These are phyloP conservation scores for Yamadazyma kitorensis DNA, from an alignment of 805 yeast species.

Conservation along the genomic window DNA sequence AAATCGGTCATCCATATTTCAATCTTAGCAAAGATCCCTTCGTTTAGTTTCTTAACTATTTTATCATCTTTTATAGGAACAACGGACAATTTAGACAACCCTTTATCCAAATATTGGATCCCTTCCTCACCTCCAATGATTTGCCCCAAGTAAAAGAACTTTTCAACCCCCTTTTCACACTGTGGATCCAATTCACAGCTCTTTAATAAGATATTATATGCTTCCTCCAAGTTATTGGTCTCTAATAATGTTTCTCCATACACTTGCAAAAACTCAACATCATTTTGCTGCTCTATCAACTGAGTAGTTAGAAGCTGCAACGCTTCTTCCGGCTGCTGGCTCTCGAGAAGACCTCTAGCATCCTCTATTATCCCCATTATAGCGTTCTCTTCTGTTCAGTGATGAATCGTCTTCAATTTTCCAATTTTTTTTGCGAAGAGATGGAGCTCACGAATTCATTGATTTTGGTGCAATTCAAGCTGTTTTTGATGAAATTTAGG, in stretches of 20 bases:
- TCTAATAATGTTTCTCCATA: slow-evolving; percentile 81
- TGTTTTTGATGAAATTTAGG: too few relatives aligned
- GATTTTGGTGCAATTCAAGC: too few relatives aligned
- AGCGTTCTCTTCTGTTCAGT: too few relatives aligned
- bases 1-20: slow-evolving; percentile 98
- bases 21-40: slow-evolving; percentile 79
- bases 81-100: slow-evolving; percentile 45
- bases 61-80: slow-evolving; percentile 19
- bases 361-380: not conserved
- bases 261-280: slow-evolving; percentile 49
- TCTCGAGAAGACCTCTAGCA: slow-evolving; percentile 5
- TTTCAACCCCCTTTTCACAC: slow-evolving; percentile 69
- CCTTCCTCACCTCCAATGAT: slow-evolving; percentile 83
- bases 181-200: slow-evolving; percentile 70
- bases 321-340: slow-evolving; percentile 50
- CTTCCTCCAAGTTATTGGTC: slow-evolving; percentile 72
- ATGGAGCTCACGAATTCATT: too few relatives aligned
- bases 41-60: slow-evolving; percentile 55
- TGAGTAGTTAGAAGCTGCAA: slow-evolving; percentile 45
- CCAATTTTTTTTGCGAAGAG: too few relatives aligned
- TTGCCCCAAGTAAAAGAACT: slow-evolving; percentile 88
- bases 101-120: slow-evolving; percentile 56
- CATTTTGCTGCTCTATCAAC: slow-evolving; percentile 25
- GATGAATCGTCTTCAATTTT: too few relatives aligned
- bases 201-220: slow-evolving; percentile 57